Percentiles rank a stretch among this genome's conserved stretches.
Conservation (phyloP, 352 stramenopile species). For the Phytophthora chlamydospora region DNA sequence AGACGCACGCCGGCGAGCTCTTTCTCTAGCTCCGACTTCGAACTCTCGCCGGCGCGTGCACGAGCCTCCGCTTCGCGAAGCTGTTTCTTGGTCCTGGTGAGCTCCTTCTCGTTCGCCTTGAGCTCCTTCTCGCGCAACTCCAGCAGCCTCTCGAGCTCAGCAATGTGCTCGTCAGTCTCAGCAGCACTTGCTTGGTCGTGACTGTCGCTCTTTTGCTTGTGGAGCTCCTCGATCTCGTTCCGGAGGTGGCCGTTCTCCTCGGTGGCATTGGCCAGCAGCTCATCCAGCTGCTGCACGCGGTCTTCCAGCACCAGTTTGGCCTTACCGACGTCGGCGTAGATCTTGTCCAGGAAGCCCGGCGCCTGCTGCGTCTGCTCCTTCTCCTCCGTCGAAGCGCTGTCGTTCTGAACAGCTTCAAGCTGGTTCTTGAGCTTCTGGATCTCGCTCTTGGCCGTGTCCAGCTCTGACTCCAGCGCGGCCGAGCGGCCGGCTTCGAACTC, state of each 20-base stretch:
- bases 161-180: conserved; percentile 21
- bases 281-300: conserved; percentile 65
- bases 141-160: conserved; percentile 30
- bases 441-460: conserved; percentile 44
- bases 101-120: conserved; percentile 18
- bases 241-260: conserved; percentile 61
- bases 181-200: conserved; percentile 8
- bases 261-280: conserved; percentile 46
- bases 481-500: conserved; percentile 40
- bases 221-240: conserved; percentile 38
- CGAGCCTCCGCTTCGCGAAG: conserved; percentile 32
- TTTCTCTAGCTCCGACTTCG: conserved; percentile 20
- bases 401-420: conserved; percentile 35
- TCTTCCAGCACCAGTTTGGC: conserved; percentile 77
- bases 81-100: conserved; percentile 30
- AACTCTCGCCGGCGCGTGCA: conserved; percentile 13
- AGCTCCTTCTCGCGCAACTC: conserved; percentile 34
- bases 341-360: conserved; percentile 75
- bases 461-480: conserved; percentile 40
- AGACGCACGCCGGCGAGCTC: conserved; percentile 35
- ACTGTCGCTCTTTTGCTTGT: conserved; percentile 19
- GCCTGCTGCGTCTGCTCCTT: conserved; percentile 21
- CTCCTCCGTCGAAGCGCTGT: conserved; percentile 13
- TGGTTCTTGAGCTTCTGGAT: conserved; percentile 40
- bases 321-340: conserved; percentile 81